Conservation (phyloP, 306 rosid species). For the Sesbania bispinosa region DNA sequence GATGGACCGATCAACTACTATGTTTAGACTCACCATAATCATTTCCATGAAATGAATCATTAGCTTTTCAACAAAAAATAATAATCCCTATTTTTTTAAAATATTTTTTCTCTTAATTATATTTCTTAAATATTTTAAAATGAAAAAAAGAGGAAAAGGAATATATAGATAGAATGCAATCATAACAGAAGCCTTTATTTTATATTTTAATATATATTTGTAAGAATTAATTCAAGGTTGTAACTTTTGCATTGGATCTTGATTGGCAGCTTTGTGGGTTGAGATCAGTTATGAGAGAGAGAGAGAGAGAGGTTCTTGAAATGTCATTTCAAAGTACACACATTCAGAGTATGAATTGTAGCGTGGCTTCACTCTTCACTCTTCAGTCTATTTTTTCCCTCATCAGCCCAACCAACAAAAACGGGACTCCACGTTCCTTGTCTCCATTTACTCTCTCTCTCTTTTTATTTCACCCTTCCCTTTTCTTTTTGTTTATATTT, state of each 20-base stretch:
- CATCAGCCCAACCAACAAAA: constrained; percentile 33
- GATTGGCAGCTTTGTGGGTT: constrained; percentile 44
- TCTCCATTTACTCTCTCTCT: not conserved
- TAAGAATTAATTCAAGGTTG: no score
- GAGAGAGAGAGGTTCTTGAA: constrained; percentile 29
- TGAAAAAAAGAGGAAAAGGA: not conserved
- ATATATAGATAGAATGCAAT: constrained; percentile 1
- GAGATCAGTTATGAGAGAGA: no score
- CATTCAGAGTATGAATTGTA: constrained; percentile 43
- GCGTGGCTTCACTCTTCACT: constrained; percentile 25
- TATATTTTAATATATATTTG: no score
- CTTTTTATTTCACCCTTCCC: not conserved
- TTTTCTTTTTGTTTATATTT: no score
- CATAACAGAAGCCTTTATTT: no score
- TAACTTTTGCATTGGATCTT: constrained; percentile 58
- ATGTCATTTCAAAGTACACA: constrained; percentile 65
- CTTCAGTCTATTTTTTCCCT: constrained; percentile 20
- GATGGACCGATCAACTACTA: constrained; percentile 44
- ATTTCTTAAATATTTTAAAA: not conserved
- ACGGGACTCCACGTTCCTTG: constrained; percentile 35
- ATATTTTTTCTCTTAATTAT: no score
- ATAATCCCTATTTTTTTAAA: not conserved
- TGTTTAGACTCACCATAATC: constrained; percentile 28
- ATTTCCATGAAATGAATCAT: constrained; percentile 41
- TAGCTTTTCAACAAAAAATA: not conserved